Evolutionary conservation across 768 basidiomycete genomes (phyloP), one percentile per base, ranked within the genome.

Genomic region (Suillus brevipes): DNA sequence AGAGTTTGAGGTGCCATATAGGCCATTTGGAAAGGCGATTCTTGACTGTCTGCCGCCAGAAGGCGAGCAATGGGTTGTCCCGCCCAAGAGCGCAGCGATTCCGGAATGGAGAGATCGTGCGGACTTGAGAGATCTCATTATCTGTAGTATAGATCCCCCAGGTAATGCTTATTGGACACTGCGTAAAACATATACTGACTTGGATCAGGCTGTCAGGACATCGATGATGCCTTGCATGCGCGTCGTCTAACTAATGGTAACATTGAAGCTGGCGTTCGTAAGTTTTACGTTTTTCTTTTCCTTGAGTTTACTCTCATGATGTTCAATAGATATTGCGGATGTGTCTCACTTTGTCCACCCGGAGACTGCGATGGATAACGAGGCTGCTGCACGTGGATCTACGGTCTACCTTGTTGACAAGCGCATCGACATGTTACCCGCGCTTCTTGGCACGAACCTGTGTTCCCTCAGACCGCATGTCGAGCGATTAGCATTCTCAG

Each of bases 361-460:
- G 2, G 94, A 96, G 71, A 99, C 91, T 49, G 88, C 96, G 0
- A 99, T 99, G 95, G 97, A 99, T 69, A 89, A 80, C 52, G 97
- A 99, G 75, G 97, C 97, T 25, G 93, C 95, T n/a, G 85, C 95
- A 20, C 83, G 97, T 66, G 97, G 97, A 6, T 98, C 97, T 6
- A 99, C 97, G 0, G 97, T 99, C 1, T 99, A 99, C 75, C 86
- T 99, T 2, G 97, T 99, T 6, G 97, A 99, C 81, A 97, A 96
- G 77, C 92, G 97, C 40, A 95, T 99, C 60, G 97, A 99, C 80
- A 99, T 99, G 97, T 82, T 99, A 57, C 97, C 97, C 0, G 81
- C 89, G 4, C 83, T 99, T 10, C 83, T 99, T 7, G 97, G 97
- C 1, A 99, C 97, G 1, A 99, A 99, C 71, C 78, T 99, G 13